Conservation (phyloP, 768 basidiomycete species). For the Mycena vulgaris region DNA sequence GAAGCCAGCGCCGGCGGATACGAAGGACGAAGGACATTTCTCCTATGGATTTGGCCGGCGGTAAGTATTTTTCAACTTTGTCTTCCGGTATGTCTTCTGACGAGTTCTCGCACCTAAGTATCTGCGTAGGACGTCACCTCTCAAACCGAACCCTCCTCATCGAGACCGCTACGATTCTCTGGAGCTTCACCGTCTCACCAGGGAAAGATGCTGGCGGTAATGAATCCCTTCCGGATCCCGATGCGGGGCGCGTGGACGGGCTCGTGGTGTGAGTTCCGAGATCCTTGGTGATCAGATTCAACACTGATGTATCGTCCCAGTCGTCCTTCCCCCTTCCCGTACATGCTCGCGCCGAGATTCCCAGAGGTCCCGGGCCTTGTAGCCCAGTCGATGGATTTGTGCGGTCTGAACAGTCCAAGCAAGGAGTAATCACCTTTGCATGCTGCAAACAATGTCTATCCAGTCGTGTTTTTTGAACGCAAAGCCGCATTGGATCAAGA, state of each 20-base stretch:
- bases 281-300: neutral
- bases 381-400: neutral
- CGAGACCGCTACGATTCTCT: neutral
- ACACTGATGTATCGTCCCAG: neutral
- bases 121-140: constrained; percentile 8
- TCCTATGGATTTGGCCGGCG: neutral
- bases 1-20: neutral
- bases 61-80: neutral
- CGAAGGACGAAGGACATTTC: constrained; percentile 1
- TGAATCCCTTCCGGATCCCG: neutral
- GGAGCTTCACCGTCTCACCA: neutral
- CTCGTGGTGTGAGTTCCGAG: constrained; percentile 2
- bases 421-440: too few species aligned
- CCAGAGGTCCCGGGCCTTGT: neutral
- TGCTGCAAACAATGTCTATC: too few species aligned
- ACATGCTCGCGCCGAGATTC: neutral
- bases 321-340: neutral
- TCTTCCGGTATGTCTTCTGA: neutral
- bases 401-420: too few species aligned
- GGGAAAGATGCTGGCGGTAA: neutral
- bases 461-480: too few species aligned
- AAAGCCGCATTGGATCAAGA: too few species aligned
- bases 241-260: neutral
- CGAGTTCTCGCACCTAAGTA: neutral
- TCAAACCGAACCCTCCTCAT: constrained; percentile 9